These are phyloP conservation scores for Aureobasidium subglaciale DNA, from an alignment of 2,329 filamentous ascomycete species.

Conservation along the genomic window DNA sequence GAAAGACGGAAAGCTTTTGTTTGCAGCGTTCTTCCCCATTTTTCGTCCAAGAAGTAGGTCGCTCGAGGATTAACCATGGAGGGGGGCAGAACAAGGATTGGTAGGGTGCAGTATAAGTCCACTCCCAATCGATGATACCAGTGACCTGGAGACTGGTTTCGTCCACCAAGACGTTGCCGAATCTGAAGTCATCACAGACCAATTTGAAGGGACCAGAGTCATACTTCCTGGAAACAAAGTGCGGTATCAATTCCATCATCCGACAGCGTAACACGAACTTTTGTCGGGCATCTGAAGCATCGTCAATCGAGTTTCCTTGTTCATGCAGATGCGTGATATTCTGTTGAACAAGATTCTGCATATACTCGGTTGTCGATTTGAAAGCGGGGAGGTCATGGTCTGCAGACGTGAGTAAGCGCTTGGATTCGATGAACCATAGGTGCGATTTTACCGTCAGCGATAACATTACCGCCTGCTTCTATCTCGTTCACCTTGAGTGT, in stretches of 20 bases:
- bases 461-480: constrained; percentile 4
- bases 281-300: constrained; percentile 22
- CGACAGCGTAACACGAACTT: constrained; percentile 22
- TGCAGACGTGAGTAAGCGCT: background rate
- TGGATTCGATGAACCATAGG: background rate
- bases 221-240: constrained; percentile 16
- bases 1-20: background rate
- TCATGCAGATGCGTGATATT: constrained; percentile 22
- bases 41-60: background rate
- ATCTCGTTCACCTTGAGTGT: background rate
- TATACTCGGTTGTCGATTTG: constrained; percentile 18
- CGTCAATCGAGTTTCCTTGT: constrained; percentile 23
- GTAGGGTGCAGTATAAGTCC: constrained; percentile 21
- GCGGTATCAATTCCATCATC: constrained; percentile 18
- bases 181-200: constrained; percentile 22
- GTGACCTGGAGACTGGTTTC: constrained; percentile 18
- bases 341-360: constrained; percentile 20
- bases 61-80: background rate
- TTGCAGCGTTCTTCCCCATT: background rate
- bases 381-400: constrained; percentile 6
- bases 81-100: constrained; percentile 22
- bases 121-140: constrained; percentile 23
- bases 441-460: background rate
- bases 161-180: constrained; percentile 22
- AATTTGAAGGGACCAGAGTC: background rate